These are phyloP conservation scores for Phytophthora sp. DNA, from an alignment of 352 stramenopile species.

Conservation along the genomic window DNA sequence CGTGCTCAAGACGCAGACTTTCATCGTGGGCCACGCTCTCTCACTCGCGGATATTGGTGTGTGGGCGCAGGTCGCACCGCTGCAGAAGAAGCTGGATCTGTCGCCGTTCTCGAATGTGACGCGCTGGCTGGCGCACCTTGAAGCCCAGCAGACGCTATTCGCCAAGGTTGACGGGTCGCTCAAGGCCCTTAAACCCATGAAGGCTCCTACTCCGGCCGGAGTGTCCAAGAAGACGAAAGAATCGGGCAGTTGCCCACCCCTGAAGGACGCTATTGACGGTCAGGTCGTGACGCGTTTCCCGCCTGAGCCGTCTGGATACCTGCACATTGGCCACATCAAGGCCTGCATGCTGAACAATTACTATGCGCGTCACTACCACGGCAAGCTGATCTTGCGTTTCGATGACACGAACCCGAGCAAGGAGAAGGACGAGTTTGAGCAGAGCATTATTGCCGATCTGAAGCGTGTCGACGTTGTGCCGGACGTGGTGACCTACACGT, in stretches of 20 bases:
- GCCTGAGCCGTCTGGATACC: constrained; percentile 98
- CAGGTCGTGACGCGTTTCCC: constrained; percentile 98
- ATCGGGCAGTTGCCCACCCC: constrained; percentile 89
- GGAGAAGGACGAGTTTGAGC: constrained; percentile 99
- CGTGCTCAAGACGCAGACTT: constrained; percentile 91
- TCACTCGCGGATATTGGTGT: constrained; percentile 97
- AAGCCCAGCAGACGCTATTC: constrained; percentile 63
- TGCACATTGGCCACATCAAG: constrained; percentile 99
- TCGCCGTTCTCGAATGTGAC: constrained; percentile 66
- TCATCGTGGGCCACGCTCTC: constrained; percentile 93
- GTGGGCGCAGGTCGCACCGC: constrained; percentile 76
- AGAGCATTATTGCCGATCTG: constrained; percentile 94
- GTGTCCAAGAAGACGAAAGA: constrained; percentile 74
- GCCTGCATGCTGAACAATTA: constrained; percentile 99
- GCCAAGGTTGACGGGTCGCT: constrained; percentile 53
- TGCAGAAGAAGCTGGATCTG: constrained; percentile 55
- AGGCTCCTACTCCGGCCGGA: constrained; percentile 17
- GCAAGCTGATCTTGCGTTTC: constrained; percentile 98
- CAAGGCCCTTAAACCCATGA: constrained; percentile 54
- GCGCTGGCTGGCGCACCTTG: constrained; percentile 78
- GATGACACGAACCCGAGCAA: constrained; percentile 99
- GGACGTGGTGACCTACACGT: constrained; percentile 95
- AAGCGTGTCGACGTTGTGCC: constrained; percentile 82
- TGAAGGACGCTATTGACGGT: constrained; percentile 95
- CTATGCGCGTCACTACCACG: constrained; percentile 97